phyloP scores from a whole-genome alignment of 495 filamentous ascomycete genomes.

The Saxispiralis lemnorum region DNA sequence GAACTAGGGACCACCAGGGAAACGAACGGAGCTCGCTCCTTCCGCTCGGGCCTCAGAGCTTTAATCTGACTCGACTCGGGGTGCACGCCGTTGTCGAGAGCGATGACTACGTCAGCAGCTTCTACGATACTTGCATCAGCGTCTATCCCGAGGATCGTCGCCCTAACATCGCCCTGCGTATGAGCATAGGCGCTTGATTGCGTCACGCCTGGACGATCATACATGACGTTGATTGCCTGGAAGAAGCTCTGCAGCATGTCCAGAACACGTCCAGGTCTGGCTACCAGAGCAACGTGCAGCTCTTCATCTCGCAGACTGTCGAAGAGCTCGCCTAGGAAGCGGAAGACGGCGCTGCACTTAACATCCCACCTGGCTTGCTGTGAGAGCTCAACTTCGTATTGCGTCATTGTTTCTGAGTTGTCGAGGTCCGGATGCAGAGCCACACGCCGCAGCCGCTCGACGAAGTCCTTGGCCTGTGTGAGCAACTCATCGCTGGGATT shows the following conservation, averaged over 20 bases:
- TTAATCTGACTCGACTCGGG: constrained; percentile 14
- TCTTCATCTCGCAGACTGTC: constrained; percentile 25
- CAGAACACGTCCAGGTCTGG: constrained; percentile 27
- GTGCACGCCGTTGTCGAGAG: constrained; percentile 33
- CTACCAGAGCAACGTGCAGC: constrained; percentile 33
- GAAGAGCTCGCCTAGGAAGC: constrained; percentile 36
- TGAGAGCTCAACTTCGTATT: constrained; percentile 23
- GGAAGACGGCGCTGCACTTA: constrained; percentile 39
- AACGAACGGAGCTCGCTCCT: constrained; percentile 32
- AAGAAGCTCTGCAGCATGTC: constrained; percentile 37
- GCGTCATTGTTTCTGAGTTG: constrained; percentile 23
- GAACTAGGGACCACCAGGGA: constrained; percentile 36
- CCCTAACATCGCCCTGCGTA: constrained; percentile 22
- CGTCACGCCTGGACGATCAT: not conserved
- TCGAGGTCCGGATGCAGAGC: constrained; percentile 39
- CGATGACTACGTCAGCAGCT: constrained; percentile 35
- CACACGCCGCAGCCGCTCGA: constrained; percentile 31
- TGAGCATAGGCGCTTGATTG: constrained; percentile 28
- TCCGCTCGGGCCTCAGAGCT: constrained; percentile 22
- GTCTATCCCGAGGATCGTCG: constrained; percentile 23
- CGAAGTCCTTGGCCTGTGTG: constrained; percentile 24
- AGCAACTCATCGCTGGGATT: constrained; percentile 1
- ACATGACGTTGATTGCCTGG: constrained; percentile 21
- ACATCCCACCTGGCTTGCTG: constrained; percentile 38
- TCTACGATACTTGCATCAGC: constrained; percentile 25